Conservation (phyloP, 164 flowering plant genomes). For the Vitis rotundifolia region DNA sequence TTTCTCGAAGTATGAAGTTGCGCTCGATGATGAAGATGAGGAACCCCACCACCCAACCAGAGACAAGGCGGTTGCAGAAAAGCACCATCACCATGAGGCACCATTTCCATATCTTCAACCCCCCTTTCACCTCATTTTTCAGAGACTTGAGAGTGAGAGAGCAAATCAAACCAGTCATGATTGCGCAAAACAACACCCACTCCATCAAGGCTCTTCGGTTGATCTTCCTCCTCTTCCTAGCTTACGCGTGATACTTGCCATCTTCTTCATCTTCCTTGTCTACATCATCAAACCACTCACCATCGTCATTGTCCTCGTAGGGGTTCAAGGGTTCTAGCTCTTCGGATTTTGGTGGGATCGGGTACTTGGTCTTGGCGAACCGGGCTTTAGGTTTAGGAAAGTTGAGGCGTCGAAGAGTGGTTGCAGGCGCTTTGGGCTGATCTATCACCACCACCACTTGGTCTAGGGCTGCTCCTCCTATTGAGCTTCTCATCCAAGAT, state of each 20-base stretch:
- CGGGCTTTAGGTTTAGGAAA: constrained; percentile 46
- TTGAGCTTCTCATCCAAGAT: too few species aligned
- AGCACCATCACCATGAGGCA: constrained; percentile 37
- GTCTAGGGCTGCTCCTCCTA: too few species aligned
- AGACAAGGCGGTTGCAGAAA: constrained; percentile 40
- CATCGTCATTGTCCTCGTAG: constrained; percentile 8
- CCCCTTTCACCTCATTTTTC: constrained; percentile 12
- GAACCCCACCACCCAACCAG: constrained; percentile 36
- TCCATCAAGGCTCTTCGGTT: constrained; percentile 21
- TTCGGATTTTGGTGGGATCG: constrained; percentile 6
- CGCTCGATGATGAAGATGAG: constrained; percentile 43
- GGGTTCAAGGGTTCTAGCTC: background rate
- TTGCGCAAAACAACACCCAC: constrained; percentile 22
- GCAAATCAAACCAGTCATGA: constrained; percentile 22
- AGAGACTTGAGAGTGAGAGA: constrained; percentile 22
- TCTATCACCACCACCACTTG: too few species aligned
- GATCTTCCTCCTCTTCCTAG: constrained; percentile 12
- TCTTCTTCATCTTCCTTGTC: constrained; percentile 13
- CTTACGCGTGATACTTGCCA: constrained; percentile 5
- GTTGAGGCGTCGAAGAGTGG: constrained; percentile 26
- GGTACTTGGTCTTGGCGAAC: constrained; percentile 22
- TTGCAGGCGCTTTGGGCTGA: too few species aligned
- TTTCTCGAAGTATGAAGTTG: constrained; percentile 45
- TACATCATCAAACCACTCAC: background rate
- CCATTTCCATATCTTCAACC: constrained; percentile 46